Evolutionary conservation across 2,329 filamentous ascomycete species (phyloP).

Genomic region (Fusarium miscanthi): DNA sequence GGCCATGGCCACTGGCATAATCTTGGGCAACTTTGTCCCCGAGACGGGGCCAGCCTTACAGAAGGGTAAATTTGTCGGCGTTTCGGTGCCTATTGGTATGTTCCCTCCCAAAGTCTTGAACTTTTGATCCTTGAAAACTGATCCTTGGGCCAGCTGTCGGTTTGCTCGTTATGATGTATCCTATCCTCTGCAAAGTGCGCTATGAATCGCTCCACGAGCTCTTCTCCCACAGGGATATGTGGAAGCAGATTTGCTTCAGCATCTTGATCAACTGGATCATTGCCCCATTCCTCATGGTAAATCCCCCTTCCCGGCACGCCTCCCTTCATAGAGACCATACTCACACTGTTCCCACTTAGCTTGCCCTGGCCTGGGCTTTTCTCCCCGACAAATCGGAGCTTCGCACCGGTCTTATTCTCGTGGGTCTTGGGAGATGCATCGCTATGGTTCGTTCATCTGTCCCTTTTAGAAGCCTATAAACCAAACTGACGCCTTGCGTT

Average conservation of each 20-base stretch:
- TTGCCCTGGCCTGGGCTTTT: not conserved
- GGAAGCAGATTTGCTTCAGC: constrained; percentile 82
- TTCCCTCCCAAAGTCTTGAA: not conserved
- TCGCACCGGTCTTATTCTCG: constrained; percentile 78
- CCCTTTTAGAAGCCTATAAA: not conserved
- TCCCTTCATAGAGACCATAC: constrained; percentile 58
- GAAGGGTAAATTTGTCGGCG: constrained; percentile 75
- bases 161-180: constrained; percentile 92
- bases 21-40: constrained; percentile 80
- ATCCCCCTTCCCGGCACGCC: constrained; percentile 32
- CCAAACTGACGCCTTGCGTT: not conserved
- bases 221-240: constrained; percentile 70
- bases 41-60: constrained; percentile 70
- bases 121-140: not conserved
- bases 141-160: constrained; percentile 70
- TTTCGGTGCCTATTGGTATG: constrained; percentile 73
- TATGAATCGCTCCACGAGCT: constrained; percentile 79
- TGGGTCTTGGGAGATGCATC: constrained; percentile 80
- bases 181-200: constrained; percentile 86
- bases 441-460: constrained; percentile 37
- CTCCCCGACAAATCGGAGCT: constrained; percentile 59
- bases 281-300: constrained; percentile 83
- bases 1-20: constrained; percentile 79
- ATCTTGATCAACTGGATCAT: constrained; percentile 85
- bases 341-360: constrained; percentile 67